These are phyloP conservation scores for Drechslera avenae DNA, from an alignment of 2,329 filamentous ascomycete genomes.

Conservation along the genomic window DNA sequence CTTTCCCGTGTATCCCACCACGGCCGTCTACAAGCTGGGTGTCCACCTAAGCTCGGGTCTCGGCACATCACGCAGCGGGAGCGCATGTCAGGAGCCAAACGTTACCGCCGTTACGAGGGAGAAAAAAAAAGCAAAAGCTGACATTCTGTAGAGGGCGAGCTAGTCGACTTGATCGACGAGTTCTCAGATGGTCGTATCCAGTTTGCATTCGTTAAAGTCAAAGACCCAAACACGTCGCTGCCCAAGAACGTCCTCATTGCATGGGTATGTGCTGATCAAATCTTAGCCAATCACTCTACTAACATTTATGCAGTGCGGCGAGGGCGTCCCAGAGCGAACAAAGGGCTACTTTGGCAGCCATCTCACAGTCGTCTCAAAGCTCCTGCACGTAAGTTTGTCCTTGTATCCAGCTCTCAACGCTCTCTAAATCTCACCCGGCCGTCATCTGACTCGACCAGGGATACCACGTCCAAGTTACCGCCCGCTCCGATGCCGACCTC, in stretches of 20 bases:
- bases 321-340: constrained; percentile 95
- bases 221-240: constrained; percentile 86
- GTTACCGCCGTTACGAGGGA: not conserved
- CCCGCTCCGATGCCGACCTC: constrained; percentile 86
- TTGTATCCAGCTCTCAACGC: not conserved
- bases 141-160: constrained; percentile 74
- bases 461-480: constrained; percentile 97
- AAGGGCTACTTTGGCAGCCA: constrained; percentile 99
- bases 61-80: constrained; percentile 6
- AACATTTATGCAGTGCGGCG: constrained; percentile 69
- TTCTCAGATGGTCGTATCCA: constrained; percentile 97
- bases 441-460: constrained; percentile 58
- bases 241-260: constrained; percentile 93
- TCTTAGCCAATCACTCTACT: constrained; percentile 10
- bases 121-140: constrained; percentile 30
- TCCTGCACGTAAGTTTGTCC: constrained; percentile 72
- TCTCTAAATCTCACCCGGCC: not conserved
- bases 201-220: constrained; percentile 96
- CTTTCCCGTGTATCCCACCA: not conserved
- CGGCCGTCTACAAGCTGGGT: not conserved
- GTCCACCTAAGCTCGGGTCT: constrained; percentile 21
- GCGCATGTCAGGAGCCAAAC: not conserved
- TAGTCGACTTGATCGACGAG: constrained; percentile 88
- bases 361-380: constrained; percentile 83
- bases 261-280: constrained; percentile 62